Conservation (phyloP, 2,329 filamentous ascomycete species). For the Pseudomassariella vexata region DNA sequence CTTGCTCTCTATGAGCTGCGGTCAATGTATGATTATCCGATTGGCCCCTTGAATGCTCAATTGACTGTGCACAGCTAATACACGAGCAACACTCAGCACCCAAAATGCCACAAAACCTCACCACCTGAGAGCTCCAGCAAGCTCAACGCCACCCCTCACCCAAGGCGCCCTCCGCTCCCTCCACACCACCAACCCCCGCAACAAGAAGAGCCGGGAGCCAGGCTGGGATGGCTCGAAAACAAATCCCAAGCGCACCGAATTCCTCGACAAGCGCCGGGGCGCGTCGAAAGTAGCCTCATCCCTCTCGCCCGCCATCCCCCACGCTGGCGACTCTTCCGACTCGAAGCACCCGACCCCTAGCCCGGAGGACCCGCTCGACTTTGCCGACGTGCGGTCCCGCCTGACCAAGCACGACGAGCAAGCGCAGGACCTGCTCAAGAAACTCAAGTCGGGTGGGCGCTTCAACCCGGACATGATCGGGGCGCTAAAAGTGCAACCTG, state of each 20-base stretch:
- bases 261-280: not conserved
- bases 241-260: slow-evolving; percentile 1
- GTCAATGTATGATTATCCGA: slow-evolving; percentile 4
- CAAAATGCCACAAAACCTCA: slow-evolving; percentile 4
- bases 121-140: slow-evolving; percentile 1
- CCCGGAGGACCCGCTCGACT: slow-evolving; percentile 40
- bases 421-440: slow-evolving; percentile 33
- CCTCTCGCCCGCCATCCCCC: not conserved
- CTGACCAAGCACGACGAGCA: slow-evolving; percentile 34
- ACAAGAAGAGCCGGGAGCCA: slow-evolving; percentile 1
- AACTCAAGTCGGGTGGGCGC: slow-evolving; percentile 40
- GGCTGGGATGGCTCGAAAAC: not conserved
- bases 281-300: not conserved
- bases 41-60: slow-evolving; percentile 2
- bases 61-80: too few species aligned
- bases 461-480: slow-evolving; percentile 47
- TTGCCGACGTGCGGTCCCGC: slow-evolving; percentile 41
- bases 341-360: slow-evolving; percentile 24
- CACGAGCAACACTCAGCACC: slow-evolving; percentile 4
- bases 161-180: slow-evolving; percentile 3
- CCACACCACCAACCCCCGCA: slow-evolving; percentile 3
- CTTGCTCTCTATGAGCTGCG: slow-evolving; percentile 4
- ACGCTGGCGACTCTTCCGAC: not conserved
- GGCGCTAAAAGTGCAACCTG: slow-evolving; percentile 32
- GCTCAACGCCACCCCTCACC: not conserved